A percentile compares a stretch with the other conserved stretches of the same genome.
phyloP scores from a whole-genome alignment of 805 yeast species.

The Cyberlindnera maclurae region DNA sequence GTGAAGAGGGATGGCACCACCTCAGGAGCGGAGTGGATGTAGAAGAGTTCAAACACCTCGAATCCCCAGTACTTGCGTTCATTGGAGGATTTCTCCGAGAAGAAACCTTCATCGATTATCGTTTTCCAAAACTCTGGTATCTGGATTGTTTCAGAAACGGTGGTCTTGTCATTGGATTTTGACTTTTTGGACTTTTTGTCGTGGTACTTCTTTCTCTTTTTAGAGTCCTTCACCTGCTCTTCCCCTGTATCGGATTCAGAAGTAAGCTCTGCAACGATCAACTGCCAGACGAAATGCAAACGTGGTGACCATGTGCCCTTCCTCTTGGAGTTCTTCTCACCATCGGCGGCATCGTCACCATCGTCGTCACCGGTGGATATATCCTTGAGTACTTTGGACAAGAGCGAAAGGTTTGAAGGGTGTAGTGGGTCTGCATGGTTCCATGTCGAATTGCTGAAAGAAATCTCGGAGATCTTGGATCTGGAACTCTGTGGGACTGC shows the following conservation, averaged over 20 bases:
- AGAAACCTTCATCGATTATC: conserved; percentile 74
- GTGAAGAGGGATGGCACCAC: conserved; percentile 36
- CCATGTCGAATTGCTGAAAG: conserved; percentile 40
- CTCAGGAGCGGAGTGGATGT: conserved; percentile 25
- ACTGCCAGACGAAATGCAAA: conserved; percentile 70
- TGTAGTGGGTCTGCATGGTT: conserved; percentile 64
- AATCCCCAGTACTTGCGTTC: conserved; percentile 88
- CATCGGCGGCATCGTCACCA: conserved; percentile 15
- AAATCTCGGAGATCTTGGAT: conserved; percentile 3
- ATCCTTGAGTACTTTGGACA: conserved; percentile 62
- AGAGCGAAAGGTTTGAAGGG: conserved; percentile 54
- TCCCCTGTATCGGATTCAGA: conserved; percentile 15
- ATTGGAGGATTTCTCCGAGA: conserved; percentile 67
- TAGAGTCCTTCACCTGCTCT: conserved; percentile 22
- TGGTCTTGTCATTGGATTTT: conserved; percentile 14
- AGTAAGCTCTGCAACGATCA: conserved; percentile 38
- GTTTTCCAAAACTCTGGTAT: conserved; percentile 71
- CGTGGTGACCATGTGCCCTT: conserved; percentile 71
- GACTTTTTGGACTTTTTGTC: conserved; percentile 19
- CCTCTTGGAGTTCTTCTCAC: conserved; percentile 27
- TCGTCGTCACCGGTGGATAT: conserved; percentile 30
- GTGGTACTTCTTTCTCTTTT: conserved; percentile 35
- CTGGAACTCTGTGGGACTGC: conserved; percentile 33
- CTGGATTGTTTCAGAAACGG: conserved; percentile 24
- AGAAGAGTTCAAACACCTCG: conserved; percentile 52